phyloP scores from a whole-genome alignment of 768 basidiomycete genomes.

The Kwoniella shandongensis region DNA sequence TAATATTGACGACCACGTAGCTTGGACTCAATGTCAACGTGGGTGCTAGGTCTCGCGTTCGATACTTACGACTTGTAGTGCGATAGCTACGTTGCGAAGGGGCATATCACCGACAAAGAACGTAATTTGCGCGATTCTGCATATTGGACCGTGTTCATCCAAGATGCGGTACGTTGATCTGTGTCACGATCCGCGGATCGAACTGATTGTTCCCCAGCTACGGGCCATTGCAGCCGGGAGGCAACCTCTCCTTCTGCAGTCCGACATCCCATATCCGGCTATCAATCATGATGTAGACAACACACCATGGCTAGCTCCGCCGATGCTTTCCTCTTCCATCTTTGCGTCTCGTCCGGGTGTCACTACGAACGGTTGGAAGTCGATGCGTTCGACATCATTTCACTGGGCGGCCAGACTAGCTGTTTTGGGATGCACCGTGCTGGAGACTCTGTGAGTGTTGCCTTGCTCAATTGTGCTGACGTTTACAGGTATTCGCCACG shows the following conservation, averaged over 20 bases:
- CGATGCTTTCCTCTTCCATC: background rate
- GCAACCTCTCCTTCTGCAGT: slow-evolving; percentile 14
- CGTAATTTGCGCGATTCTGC: slow-evolving; percentile 18
- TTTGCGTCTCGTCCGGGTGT: slow-evolving; percentile 2
- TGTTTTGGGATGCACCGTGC: slow-evolving; percentile 10
- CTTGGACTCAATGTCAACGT: slow-evolving; percentile 25
- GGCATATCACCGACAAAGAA: slow-evolving; percentile 20
- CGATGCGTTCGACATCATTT: slow-evolving; percentile 26
- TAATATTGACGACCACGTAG: too few relatives aligned
- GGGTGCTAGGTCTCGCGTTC: background rate
- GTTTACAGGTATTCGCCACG: slow-evolving; percentile 21
- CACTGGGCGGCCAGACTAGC: slow-evolving; percentile 26
- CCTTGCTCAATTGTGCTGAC: background rate
- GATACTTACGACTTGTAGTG: slow-evolving; percentile 7
- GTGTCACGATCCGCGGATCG: background rate
- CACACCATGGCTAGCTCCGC: slow-evolving; percentile 3
- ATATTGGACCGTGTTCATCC: slow-evolving; percentile 23
- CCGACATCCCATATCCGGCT: slow-evolving; percentile 6
- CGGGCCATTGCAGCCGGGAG: slow-evolving; percentile 25
- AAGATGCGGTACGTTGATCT: slow-evolving; percentile 11
- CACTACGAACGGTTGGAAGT: slow-evolving; percentile 7
- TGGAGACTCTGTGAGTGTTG: slow-evolving; percentile 13
- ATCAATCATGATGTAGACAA: slow-evolving; percentile 14
- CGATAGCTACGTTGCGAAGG: slow-evolving; percentile 13
- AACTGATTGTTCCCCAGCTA: slow-evolving; percentile 5